Evolutionary conservation across 2,329 filamentous ascomycete genomes (phyloP), one percentile per base, ranked within the genome.

Genomic region (Incumbomyces delicatus): DNA sequence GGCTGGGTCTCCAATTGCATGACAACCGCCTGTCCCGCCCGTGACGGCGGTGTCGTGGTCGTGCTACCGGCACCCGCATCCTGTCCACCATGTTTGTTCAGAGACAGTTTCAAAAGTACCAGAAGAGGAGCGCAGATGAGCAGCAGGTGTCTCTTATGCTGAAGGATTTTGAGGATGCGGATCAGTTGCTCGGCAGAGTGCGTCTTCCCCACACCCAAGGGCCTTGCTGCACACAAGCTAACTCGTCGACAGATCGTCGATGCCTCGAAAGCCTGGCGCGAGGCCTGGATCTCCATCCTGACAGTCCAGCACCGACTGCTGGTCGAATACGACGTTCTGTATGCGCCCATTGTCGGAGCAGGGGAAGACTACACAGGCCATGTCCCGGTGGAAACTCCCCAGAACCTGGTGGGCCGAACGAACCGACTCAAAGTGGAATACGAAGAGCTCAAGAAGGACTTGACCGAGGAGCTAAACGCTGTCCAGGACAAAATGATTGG

Each of bases 131-230:
- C 18, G 84, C 82, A 47, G 83, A 92, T 64, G 83, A 87, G 61
- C 81, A 81, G 54, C 83, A 87, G 60, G 80, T 90, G 38, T 80
- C 81, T 10, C 75, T 82, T 37, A 71, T 92, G 45, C 69, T 94
- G 47, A 81, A 78, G 57, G 86, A 92, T 59, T 92, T 88, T 61
- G 83, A 87, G 56, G 81, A 89, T 63, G 83, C 82, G 20, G 84
- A 92, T 63, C 77, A 77, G 55, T 76, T 89, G 61, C 73, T 92
- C 53, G 74, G 77, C 53, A 81, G 80, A 72, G 85, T 87, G 69
- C 48, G 68, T 44, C n/a, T n/a, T n/a, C n/a, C n/a, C n/a, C 41
- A 27, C 32, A 27, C 35, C 16, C 47, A 38, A 27, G 43, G 34
- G 27, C 38, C 27, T n/a, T 41, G 43, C 44, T 52, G 47, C 41